Conservation (phyloP, 2,329 filamentous ascomycete species). For the Penicillium digitatum region DNA sequence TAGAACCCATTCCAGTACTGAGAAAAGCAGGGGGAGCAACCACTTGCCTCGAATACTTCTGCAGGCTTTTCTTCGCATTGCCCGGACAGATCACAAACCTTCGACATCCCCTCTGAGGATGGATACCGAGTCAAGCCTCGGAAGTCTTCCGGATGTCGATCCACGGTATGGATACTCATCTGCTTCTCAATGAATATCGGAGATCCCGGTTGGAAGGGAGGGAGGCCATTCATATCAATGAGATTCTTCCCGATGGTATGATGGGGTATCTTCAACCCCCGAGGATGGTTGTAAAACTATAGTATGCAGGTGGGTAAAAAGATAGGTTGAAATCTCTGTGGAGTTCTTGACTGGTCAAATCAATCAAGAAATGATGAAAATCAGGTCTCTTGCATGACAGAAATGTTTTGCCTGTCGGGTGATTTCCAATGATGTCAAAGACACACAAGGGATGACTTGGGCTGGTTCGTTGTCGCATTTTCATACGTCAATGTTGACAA, state of each 20-base stretch:
- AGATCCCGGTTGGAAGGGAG: background rate
- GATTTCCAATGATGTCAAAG: constrained; percentile 6
- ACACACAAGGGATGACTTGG: constrained; percentile 6
- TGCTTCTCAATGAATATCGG: background rate
- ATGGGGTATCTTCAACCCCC: background rate
- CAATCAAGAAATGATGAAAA: background rate
- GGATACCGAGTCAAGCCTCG: background rate
- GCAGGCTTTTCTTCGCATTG: background rate
- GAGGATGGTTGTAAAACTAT: background rate
- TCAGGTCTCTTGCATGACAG: constrained; percentile 1
- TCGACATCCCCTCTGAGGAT: background rate
- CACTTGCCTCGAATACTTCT: background rate
- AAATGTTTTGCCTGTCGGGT: constrained; percentile 6
- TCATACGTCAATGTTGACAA: background rate
- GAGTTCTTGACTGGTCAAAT: background rate
- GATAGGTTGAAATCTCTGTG: background rate
- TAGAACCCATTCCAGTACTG: background rate
- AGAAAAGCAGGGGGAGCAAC: background rate
- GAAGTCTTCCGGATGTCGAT: background rate
- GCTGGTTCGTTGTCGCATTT: background rate
- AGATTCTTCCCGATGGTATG: background rate
- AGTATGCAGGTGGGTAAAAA: constrained; percentile 1
- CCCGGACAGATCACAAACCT: background rate
- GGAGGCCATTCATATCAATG: background rate
- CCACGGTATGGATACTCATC: background rate